Base-by-base conservation (phyloP, 2,329 filamentous ascomycete species). In the Arthroderma uncinatum region DNA sequence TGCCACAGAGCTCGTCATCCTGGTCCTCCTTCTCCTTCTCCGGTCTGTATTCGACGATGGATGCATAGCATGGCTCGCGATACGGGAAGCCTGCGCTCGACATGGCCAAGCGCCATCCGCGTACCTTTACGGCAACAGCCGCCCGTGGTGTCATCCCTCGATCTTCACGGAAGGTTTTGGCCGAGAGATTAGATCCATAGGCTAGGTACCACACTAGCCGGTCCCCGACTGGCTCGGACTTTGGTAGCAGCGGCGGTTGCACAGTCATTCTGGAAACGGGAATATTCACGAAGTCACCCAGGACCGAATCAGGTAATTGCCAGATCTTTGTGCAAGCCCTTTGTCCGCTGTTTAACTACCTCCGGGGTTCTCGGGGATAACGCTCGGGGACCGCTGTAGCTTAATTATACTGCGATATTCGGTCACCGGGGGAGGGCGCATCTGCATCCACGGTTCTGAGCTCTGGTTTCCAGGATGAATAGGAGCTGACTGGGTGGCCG, bases 171-270 rank as follows among this genome's bases (percentile, higher is more conserved):
- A 65, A 64, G 52, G 62, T 65, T 19, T 47, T 19, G n/a, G 44
- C 37, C 55, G 57, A 62, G 53, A 65, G 58, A 56, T 64, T 65
- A 2, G 62, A 65, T 40, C 63, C 63, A 40, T 65, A 64, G 10
- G 62, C 62, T 23, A 64, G 59, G 42, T 65, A 64, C 63, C 63
- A 64, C 5, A 64, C 47, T 28, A 30, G 7, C 25, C 47, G 25
- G 19, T 52, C 47, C 21, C n/a, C 19, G 14, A 1, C 47, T 7
- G 12, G 10, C 25, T 52, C 47, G 47, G 33, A 14, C 33, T 52
- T 42, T 16, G 39, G 39, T 9, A 42, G 39, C 39, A 19, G 39
- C 39, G 39, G 19, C n/a, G 39, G 39, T 23, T n/a, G 19, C 19
- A 42, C 39, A 42, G 21, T 19, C 39, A 42, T 42, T n/a, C 39